Base-by-base conservation (phyloP, 208 protist species). In the Leishmania tarentolae region DNA sequence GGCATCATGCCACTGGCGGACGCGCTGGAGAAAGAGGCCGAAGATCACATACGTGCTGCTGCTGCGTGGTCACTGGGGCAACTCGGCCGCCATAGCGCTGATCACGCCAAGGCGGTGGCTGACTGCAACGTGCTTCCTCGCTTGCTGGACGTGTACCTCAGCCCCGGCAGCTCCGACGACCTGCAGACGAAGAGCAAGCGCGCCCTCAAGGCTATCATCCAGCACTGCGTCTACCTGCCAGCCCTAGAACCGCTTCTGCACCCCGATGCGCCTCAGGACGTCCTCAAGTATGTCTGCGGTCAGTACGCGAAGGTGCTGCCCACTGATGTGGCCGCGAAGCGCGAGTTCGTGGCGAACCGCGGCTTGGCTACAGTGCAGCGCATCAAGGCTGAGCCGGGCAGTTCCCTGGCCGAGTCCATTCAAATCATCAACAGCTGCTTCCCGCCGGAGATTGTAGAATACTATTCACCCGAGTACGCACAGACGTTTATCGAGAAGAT, bases 271-370 rank as follows among this genome's bases (percentile, higher is more conserved):
- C 98, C 98, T 42, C 88, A 95, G 76, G 98, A 98, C 82, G 95
- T 99, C 42, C 92, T 99, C 66, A 99, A 99, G 89, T 99, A 99
- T 84, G 93, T 99, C 28, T 97, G 99, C 37, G 96, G 93, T 42
- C 99, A 99, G 90, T 99, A 99, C 87, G 98, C 99, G 52, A 99
- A 99, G 91, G 92, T 99, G 57, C 93, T 99, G 31, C 99, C 99
- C 28, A 97, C 98, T 46, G 98, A 99, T 84, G 98, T 99, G 57
- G 94, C 96, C 24, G 98, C 98, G 40, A 97, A 99, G 80, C 93
- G 97, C 61, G 94, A 98, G 84, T 99, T 99, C 79, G 98, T 99
- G 31, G 92, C 95, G 35, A 97, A 93, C 81, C 96, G 97, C 65
- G 98, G 95, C 24, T 87, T 99, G 59, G 93, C 93, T 46, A 98